Conservation (phyloP, 78 protist species). For the Trichosphaerium sp. region DNA sequence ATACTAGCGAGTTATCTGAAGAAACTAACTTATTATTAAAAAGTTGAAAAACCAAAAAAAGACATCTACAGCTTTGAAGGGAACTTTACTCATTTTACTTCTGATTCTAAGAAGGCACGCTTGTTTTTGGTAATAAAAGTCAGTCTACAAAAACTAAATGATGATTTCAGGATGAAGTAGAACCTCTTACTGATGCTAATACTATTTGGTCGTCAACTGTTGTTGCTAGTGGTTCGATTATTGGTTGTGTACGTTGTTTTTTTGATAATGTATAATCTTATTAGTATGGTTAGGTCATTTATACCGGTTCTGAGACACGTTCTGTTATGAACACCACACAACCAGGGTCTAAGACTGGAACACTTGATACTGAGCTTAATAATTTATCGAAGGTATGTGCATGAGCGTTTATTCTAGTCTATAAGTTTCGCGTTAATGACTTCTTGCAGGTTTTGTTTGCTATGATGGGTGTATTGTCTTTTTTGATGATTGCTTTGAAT, state of each 20-base stretch:
- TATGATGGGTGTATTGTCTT: conserved; percentile 57
- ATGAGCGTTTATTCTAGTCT: background rate
- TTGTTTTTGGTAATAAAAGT: too few relatives aligned
- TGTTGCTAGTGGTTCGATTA: conserved; percentile 71
- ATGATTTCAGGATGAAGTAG: conserved; percentile 35
- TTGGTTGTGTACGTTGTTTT: background rate
- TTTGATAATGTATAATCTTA: background rate
- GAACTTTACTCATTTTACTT: conserved; percentile 7
- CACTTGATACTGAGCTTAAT: conserved; percentile 79
- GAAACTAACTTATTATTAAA: too few relatives aligned
- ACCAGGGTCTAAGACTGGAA: conserved; percentile 76
- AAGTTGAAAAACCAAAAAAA: conserved; percentile 62
- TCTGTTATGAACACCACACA: conserved; percentile 75
- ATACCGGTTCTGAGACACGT: conserved; percentile 93
- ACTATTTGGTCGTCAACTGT: conserved; percentile 95
- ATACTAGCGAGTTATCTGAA: background rate
- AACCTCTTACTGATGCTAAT: conserved; percentile 82
- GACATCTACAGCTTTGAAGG: conserved; percentile 82
- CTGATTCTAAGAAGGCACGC: too few relatives aligned
- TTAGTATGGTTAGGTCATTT: conserved; percentile 71
- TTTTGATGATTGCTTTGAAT: conserved; percentile 61
- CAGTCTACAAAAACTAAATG: too few relatives aligned
- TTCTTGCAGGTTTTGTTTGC: conserved; percentile 37
- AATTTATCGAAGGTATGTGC: conserved; percentile 54
- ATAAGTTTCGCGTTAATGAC: background rate